Conservation (phyloP, 805 yeast genomes). For the Crinitomyces ghanaensis region DNA sequence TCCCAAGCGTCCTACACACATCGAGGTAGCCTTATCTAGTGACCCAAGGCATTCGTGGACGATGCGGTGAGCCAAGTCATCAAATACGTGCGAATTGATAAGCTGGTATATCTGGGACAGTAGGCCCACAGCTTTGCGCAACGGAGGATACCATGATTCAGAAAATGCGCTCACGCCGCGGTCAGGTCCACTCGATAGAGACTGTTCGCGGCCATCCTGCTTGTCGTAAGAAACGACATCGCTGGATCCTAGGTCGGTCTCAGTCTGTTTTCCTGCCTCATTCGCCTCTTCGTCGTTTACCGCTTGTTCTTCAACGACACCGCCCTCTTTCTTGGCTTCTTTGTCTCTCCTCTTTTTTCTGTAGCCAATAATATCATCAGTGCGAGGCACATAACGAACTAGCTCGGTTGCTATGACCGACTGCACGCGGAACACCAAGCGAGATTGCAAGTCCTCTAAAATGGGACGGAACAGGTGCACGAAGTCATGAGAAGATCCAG, state of each 20-base stretch:
- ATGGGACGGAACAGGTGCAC: constrained; percentile 55
- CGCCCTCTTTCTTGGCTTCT: no score
- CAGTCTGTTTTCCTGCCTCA: no score
- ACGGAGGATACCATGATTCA: constrained; percentile 71
- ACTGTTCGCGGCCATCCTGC: no score
- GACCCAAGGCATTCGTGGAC: constrained; percentile 67
- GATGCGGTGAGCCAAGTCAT: constrained; percentile 77
- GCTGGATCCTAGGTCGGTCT: constrained; percentile 4
- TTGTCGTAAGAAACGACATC: no score
- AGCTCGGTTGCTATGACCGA: constrained; percentile 59
- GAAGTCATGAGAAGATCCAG: constrained; percentile 33
- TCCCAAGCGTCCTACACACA: constrained; percentile 38
- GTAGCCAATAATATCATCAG: constrained; percentile 62
- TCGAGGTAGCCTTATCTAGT: constrained; percentile 41
- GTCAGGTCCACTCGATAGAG: no score
- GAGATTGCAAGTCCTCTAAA: constrained; percentile 62
- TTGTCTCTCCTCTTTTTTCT: constrained; percentile 33
- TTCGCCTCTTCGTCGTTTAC: constrained; percentile 4
- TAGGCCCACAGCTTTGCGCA: constrained; percentile 54
- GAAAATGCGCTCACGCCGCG: no score
- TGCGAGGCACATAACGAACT: constrained; percentile 51
- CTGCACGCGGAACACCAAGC: constrained; percentile 72
- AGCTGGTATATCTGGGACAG: constrained; percentile 71
- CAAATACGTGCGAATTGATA: constrained; percentile 64
- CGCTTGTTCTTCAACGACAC: constrained; percentile 13